Evolutionary conservation across 202 grass and related monocot genomes (phyloP), one percentile per base, ranked within the genome.

Genomic region (Panicum virgatum): DNA sequence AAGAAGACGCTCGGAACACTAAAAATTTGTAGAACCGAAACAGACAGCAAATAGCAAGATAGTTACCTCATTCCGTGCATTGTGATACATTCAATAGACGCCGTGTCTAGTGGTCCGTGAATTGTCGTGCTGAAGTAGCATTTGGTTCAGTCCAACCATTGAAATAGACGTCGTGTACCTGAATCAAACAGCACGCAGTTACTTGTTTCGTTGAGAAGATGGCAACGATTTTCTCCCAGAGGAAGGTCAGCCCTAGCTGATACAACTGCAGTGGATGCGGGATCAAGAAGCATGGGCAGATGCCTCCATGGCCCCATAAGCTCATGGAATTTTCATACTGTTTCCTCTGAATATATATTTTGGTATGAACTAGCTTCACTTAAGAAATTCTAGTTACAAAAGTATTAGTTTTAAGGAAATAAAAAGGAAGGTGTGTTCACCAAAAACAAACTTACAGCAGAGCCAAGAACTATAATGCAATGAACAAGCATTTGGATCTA

Each of bases 401-500:
- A 15, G 23, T 53, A 78, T 19, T 42, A 36, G 1, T 64, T 48
- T 27, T 13, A 14, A 15, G 11, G 2, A 9, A 12, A 48, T 2
- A 9, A 12, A 48, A 66, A 71, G 57, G 56, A 56, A 51, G 68
- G 37, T 23, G 50, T 73, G 54, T 62, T 30, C 25, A 29, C 64
- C 46, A 48, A 77, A 78, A 72, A 74, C 68, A 77, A 82, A 62
- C 72, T n/a, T 43, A 73, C 62, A 88, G 75, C 40, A 69, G 64
- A 73, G 19, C 65, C 32, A 26, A 70, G 29, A 62, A 65, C 78
- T 53, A 78, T 65, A 53, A 45, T 73, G 39, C 23, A 86, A 67
- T 46, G 72, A 77, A 78, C 50, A 59, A 74, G 72, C 16, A 66
- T 47, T 81, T 63, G 45, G 72, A 62, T 57, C 58, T 76, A 20